phyloP scores from a whole-genome alignment of 805 yeast species.

The Ogataea paraovalis region DNA sequence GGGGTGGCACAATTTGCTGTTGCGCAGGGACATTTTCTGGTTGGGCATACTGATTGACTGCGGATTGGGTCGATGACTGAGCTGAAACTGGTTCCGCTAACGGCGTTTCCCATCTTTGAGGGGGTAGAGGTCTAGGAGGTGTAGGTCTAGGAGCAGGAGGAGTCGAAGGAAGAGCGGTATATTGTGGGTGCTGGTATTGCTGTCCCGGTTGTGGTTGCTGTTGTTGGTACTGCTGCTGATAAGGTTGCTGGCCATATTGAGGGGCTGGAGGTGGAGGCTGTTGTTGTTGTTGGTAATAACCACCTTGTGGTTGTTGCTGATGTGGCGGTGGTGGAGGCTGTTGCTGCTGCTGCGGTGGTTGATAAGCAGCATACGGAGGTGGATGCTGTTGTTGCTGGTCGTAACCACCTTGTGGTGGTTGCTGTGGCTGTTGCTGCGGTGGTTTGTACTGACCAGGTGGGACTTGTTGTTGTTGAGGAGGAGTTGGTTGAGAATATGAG shows the following conservation, averaged over 20 bases:
- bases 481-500: constrained; percentile 18
- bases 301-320: constrained; percentile 3
- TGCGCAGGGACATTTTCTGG: neutral
- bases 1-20: neutral
- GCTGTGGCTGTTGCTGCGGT: constrained; percentile 9
- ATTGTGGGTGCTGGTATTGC: constrained; percentile 3
- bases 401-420: constrained; percentile 3
- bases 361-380: too few relatives aligned
- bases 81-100: constrained; percentile 3
- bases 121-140: constrained; percentile 2
- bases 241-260: constrained; percentile 5
- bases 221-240: constrained; percentile 7
- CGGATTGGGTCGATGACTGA: too few relatives aligned
- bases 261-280: constrained; percentile 7
- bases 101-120: constrained; percentile 1
- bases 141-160: constrained; percentile 9
- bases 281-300: constrained; percentile 8
- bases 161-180: neutral
- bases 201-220: constrained; percentile 1
- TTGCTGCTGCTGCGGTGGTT: too few relatives aligned
- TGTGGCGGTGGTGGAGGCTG: constrained; percentile 8
- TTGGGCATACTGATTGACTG: too few relatives aligned
- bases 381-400: constrained; percentile 7
- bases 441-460: too few relatives aligned
- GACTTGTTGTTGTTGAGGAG: constrained; percentile 3